Evolutionary conservation across 768 basidiomycete species (phyloP).

Genomic region (Pulveroboletus ravenelii): DNA sequence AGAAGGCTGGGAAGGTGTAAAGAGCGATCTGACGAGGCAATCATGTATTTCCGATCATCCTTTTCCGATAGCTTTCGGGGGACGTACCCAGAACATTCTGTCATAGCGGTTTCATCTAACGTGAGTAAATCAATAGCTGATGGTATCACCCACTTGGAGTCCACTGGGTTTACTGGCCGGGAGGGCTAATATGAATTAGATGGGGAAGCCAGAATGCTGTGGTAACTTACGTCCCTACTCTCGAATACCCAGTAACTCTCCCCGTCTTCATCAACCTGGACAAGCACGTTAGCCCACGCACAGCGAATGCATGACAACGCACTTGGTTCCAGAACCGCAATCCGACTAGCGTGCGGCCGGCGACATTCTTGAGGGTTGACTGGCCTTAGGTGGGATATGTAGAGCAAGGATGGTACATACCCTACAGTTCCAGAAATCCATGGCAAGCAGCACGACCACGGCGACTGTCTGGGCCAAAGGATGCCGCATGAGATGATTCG

Average conservation of each 20-base stretch:
- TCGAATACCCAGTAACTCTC: conserved; percentile 98
- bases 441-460: conserved; percentile 89
- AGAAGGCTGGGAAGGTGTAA: conserved; percentile 84
- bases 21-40: conserved; percentile 62
- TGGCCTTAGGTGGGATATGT: conserved; percentile 1
- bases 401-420: conserved; percentile 37
- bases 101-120: conserved; percentile 4
- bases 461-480: conserved; percentile 60
- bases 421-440: conserved; percentile 99
- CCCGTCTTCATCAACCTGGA: conserved; percentile 90
- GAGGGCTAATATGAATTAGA: conserved; percentile 56
- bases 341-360: conserved; percentile 90
- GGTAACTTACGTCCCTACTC: conserved; percentile 76
- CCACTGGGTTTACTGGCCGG: conserved; percentile 80
- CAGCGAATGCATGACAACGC: not conserved
- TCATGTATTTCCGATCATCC: conserved; percentile 12
- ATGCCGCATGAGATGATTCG: not conserved
- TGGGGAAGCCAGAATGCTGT: not conserved
- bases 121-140: conserved; percentile 1
- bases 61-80: conserved; percentile 5
- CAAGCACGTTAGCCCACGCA: not conserved
- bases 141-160: conserved; percentile 62
- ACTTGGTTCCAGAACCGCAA: conserved; percentile 98
- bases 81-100: conserved; percentile 90
- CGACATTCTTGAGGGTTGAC: conserved; percentile 64